Evolutionary conservation across 345 rosid genomes (phyloP), one percentile per base, ranked within the genome.

Genomic region (Trapa incisa): DNA sequence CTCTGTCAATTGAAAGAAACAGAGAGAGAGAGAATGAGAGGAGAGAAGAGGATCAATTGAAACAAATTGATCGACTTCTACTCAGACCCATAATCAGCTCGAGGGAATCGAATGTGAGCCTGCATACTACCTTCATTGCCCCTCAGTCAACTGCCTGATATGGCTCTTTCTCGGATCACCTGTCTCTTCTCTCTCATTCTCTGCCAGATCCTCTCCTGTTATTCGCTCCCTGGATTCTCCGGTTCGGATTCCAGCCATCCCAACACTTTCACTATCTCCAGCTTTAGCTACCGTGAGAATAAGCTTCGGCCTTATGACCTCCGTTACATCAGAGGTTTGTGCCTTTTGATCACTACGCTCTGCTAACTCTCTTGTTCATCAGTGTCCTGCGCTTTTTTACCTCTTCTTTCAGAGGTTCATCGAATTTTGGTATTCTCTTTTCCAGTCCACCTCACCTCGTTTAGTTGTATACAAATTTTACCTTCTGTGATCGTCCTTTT

Each of bases 291-390:
- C 43, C 74, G 68, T 1, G 65, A 71, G 56, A 57, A 57, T 2
- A 60, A 16, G 37, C 57, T 71, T 45, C 3, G 69, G 64, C 74
- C 74, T 45, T 71, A 65, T 57, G 56, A 71, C 58, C 48, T 71
- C 22, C 66, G 66, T 0, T 71, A 71, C 69, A 71, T 71, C 6
- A 71, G 74, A 65, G 74, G 74, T 41, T 41, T 71, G 69, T 37
- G 61, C 52, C 17, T 14, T 10, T 10, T 17, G 56, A 50, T 50
- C 56, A 50, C n/a, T 50, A 16, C n/a, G 54, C 14, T 17, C 33
- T 32, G 64, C 50, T 0, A 12, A 16, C 22, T 22, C 29, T 37
- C 15, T 45, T 7, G 42, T 35, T 35, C 38, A 16, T 38, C 54
- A 65, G 58, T 15, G 68, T 15, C 53, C 68, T 22, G 29, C 29